phyloP scores from a whole-genome alignment of 2,329 filamentous ascomycete genomes.

The Drechslerella coelobrocha region DNA sequence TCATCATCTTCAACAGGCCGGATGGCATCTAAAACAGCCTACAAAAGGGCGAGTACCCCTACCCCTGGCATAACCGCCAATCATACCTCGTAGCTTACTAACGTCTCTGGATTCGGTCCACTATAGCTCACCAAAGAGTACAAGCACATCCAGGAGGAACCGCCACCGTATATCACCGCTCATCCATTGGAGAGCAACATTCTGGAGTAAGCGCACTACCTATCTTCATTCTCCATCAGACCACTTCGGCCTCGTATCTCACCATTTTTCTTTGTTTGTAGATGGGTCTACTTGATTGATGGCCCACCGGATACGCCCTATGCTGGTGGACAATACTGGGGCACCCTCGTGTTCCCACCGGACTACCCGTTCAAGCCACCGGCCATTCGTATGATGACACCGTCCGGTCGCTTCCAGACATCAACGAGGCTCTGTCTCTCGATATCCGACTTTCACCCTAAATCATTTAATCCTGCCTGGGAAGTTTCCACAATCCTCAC shows the following conservation, averaged over 20 bases:
- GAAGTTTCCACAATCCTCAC: conserved; percentile 96
- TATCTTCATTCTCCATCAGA: conserved; percentile 4
- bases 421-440: conserved; percentile 90
- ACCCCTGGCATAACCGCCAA: conserved; percentile 30
- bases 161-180: conserved; percentile 85
- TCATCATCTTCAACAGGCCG: conserved; percentile 7
- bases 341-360: conserved; percentile 89
- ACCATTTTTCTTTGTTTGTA: conserved; percentile 56
- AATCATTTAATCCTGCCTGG: conserved; percentile 98
- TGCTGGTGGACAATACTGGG: conserved; percentile 96
- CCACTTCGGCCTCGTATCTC: background rate
- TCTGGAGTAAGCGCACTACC: conserved; percentile 70
- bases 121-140: conserved; percentile 70
- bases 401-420: conserved; percentile 91
- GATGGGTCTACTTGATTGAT: conserved; percentile 95
- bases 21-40: conserved; percentile 54
- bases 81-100: conserved; percentile 17
- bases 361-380: conserved; percentile 98
- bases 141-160: conserved; percentile 72
- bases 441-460: conserved; percentile 97
- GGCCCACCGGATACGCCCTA: conserved; percentile 94
- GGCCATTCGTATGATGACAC: conserved; percentile 98
- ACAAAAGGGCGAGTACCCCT: conserved; percentile 53
- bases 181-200: conserved; percentile 92
- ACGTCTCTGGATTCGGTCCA: conserved; percentile 25